phyloP scores from a whole-genome alignment of 306 rosid species.

The Rubus idaeus region DNA sequence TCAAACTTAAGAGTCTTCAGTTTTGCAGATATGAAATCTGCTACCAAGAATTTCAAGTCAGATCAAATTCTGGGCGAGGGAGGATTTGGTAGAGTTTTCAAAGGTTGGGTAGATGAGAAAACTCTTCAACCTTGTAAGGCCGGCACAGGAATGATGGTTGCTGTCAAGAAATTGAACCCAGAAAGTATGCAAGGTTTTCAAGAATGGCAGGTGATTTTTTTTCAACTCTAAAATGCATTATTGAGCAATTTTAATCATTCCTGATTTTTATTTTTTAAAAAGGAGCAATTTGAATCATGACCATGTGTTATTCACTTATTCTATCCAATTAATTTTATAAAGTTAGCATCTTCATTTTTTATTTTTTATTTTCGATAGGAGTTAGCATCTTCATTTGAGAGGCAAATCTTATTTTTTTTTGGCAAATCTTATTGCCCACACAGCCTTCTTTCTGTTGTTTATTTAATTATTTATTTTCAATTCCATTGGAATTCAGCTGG shows the following conservation, averaged over 20 bases:
- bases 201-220: slow-evolving; percentile 75
- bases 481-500: slow-evolving; percentile 2
- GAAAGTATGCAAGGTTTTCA: slow-evolving; percentile 77
- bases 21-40: slow-evolving; percentile 56
- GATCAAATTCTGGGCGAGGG: slow-evolving; percentile 75
- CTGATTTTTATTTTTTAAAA: too few relatives aligned
- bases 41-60: slow-evolving; percentile 58
- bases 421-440: neutral
- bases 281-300: neutral
- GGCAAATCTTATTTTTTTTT: neutral
- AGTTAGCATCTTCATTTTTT: slow-evolving; percentile 15
- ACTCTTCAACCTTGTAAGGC: slow-evolving; percentile 60
- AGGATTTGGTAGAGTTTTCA: slow-evolving; percentile 87
- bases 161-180: slow-evolving; percentile 65
- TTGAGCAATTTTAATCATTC: neutral
- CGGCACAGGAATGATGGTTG: slow-evolving; percentile 62
- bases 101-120: slow-evolving; percentile 74
- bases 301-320: slow-evolving; percentile 8
- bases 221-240: neutral
- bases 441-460: neutral
- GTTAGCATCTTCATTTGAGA: slow-evolving; percentile 9
- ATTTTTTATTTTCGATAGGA: too few relatives aligned
- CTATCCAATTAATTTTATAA: neutral
- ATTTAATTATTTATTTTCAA: neutral
- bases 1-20: slow-evolving; percentile 62